Base-by-base conservation (phyloP, 192 early-diverging fungal genomes). In the Coemansia sp. region DNA sequence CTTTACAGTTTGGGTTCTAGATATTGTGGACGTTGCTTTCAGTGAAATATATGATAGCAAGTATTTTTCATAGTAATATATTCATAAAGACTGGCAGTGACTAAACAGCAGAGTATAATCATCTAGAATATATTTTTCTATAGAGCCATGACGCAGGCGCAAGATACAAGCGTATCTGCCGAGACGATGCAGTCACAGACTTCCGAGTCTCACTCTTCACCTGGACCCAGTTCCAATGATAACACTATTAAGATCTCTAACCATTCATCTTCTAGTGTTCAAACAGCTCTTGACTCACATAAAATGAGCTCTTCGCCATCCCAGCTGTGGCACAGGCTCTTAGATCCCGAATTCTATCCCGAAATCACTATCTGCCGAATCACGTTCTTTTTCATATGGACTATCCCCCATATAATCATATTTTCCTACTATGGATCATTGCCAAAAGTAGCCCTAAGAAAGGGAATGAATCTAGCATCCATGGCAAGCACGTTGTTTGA, bases 401-500 rank as follows among this genome's bases (percentile, higher is more conserved):
- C 65, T 2, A 67, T 72, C 17, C 68, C 69, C 8, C 80, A 83
- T 44, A 66, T 76, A n/a, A 64, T 83, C 12, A 63, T 83, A 19
- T 45, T 68, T 16, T 49, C 68, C 7, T 76, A 70, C 42, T 16
- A 65, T 40, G 64, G 61, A 14, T 16, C 67, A 9, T 40, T 65
- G 45, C 41, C 37, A 2, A 45, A 66, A 49, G 42, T 46, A 6
- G 53, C 53, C 13, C 56, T 67, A 32, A 32, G 46, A 19, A 77
- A 71, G 56, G n/a, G 37, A 13, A 65, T 77, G 58, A 74, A 77
- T 53, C 49, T 14, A 16, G 58, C 69, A 8, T 55, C 70, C 6
- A 83, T 74, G 71, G 51, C 58, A 7, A 62, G 71, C 42, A 77
- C 69, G 14, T 16, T 77, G 59, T 72, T 90, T 46, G 86, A 88